Percentiles rank a stretch among this genome's conserved stretches.
Evolutionary conservation across 2,329 filamentous ascomycete species (phyloP).

Genomic region (Lecanicillium sp.): DNA sequence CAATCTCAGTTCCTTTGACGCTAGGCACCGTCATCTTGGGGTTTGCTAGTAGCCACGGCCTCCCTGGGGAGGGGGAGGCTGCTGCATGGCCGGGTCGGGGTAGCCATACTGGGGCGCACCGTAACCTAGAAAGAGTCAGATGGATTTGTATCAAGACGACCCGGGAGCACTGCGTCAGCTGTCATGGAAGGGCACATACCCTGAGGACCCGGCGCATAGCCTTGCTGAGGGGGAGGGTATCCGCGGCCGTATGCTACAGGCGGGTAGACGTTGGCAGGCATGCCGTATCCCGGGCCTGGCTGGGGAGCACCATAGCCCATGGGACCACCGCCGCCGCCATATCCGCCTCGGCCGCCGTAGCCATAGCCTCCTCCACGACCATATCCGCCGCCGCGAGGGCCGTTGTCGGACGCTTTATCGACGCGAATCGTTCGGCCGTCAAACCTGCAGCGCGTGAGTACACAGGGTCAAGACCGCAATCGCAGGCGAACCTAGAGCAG

Average conservation of each 20-base stretch:
- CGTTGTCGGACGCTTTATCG: conserved; percentile 85
- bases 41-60: conserved; percentile 31
- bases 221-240: conserved; percentile 26
- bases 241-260: conserved; percentile 30
- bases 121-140: conserved; percentile 23
- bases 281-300: conserved; percentile 28
- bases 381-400: conserved; percentile 51
- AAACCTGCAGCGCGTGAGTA: conserved; percentile 51
- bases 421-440: conserved; percentile 92
- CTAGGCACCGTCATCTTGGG: background rate
- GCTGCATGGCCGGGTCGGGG: conserved; percentile 34
- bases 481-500: conserved; percentile 8
- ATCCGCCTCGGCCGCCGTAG: conserved; percentile 30
- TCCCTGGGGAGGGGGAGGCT: conserved; percentile 24
- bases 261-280: conserved; percentile 28
- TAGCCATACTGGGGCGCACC: conserved; percentile 37
- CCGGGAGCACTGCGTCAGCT: too few relatives aligned
- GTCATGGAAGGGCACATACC: conserved; percentile 21
- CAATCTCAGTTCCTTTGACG: background rate
- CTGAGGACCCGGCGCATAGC: conserved; percentile 30
- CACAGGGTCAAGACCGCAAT: conserved; percentile 12
- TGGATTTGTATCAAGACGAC: background rate
- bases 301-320: conserved; percentile 27
- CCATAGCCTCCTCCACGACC: conserved; percentile 31
- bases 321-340: conserved; percentile 35